Evolutionary conservation across 2,329 filamentous ascomycete genomes (phyloP).

Genomic region (Ramularia collo-cygni): DNA sequence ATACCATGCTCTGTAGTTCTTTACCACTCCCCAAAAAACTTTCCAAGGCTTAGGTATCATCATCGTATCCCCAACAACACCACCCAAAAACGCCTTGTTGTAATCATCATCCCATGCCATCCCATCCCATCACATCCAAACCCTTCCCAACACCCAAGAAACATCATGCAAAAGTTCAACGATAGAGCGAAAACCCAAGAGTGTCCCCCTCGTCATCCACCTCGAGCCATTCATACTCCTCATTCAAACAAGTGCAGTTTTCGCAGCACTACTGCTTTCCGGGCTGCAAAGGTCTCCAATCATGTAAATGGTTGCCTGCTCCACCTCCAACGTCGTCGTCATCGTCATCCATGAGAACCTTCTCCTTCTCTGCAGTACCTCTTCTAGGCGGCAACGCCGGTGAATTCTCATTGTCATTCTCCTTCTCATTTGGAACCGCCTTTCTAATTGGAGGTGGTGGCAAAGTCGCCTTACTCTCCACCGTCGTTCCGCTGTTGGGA

Average conservation of each 20-base stretch:
- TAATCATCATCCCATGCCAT: no score
- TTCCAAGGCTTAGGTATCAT: no score
- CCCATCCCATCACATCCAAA: no score
- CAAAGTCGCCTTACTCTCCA: conserved; percentile 7
- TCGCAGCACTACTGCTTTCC: conserved; percentile 3
- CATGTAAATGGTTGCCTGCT: no score
- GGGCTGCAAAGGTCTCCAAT: conserved; percentile 28
- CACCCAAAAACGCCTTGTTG: no score
- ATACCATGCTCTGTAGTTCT: no score
- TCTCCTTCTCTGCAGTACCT: conserved; percentile 16
- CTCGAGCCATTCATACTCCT: conserved; percentile 3
- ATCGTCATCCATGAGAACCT: conserved; percentile 26
- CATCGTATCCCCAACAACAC: no score
- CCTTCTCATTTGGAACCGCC: conserved; percentile 4
- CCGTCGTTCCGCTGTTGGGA: conserved; percentile 4
- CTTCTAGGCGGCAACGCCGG: conserved; percentile 23
- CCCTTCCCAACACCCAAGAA: no score
- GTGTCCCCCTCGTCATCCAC: conserved; percentile 6
- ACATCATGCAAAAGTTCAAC: no score
- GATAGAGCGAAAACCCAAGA: background rate
- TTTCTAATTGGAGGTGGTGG: conserved; percentile 18
- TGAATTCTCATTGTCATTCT: conserved; percentile 10
- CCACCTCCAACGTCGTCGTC: conserved; percentile 19
- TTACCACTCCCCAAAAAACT: no score
- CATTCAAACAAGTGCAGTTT: background rate